Conservation (phyloP, 495 filamentous ascomycete species). For the Aspergillus ellipticus region DNA sequence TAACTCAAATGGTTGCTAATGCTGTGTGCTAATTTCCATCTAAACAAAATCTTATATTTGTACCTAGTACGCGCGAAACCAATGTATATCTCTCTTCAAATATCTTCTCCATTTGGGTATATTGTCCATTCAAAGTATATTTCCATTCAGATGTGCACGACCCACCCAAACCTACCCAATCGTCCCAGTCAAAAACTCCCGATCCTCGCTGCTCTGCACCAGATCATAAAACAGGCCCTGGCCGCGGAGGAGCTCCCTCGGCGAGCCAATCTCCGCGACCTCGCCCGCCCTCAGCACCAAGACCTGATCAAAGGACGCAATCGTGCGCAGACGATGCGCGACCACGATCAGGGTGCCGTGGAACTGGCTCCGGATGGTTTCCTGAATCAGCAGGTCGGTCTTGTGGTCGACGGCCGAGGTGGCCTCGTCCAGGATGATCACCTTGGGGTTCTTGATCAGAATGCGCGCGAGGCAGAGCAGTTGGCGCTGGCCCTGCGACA, state of each 20-base stretch:
- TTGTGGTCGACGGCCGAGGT: constrained; percentile 72
- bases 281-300: neutral
- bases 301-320: neutral
- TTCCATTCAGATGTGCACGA: no score
- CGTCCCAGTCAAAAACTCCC: neutral
- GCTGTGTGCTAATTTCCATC: no score
- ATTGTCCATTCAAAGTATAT: no score
- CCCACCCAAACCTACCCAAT: no score
- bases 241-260: neutral
- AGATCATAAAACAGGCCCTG: neutral
- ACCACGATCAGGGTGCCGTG: neutral
- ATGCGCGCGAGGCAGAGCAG: constrained; percentile 72
- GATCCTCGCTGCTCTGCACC: neutral
- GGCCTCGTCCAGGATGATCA: constrained; percentile 75
- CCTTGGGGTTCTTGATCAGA: constrained; percentile 63
- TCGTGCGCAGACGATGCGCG: constrained; percentile 11
- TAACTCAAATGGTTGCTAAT: no score
- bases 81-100: no score
- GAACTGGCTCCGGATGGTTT: neutral
- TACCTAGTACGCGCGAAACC: no score
- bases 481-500: constrained; percentile 74
- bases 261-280: neutral
- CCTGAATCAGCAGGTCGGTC: constrained; percentile 46
- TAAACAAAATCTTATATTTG: no score
- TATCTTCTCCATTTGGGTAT: no score